Base-by-base conservation (phyloP, 495 filamentous ascomycete species). In the Aspergillus indologenus region DNA sequence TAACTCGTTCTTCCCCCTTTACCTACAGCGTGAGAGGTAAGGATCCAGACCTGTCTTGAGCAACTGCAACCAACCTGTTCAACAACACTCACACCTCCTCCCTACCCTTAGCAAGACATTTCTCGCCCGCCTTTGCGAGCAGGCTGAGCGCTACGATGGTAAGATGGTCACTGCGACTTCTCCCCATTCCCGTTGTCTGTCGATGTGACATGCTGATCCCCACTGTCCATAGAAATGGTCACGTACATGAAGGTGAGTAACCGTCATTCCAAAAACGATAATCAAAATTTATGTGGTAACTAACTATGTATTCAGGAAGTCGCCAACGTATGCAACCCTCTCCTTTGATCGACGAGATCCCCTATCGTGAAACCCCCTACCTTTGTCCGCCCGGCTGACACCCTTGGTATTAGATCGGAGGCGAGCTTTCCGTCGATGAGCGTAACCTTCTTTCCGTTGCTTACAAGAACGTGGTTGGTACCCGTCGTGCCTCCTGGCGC, bases 71-170 rank as follows among this genome's bases (percentile, higher is more conserved):
- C 57, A 62, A 59, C 65, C 54, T 52, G 29, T 53, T 49, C 61
- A 59, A 58, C 61, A 65, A 51, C 50, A 72, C 70, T 74, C 66
- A 74, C 65, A 65, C 54, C 53, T 65, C 45, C 71, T 73, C 61
- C 71, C 48, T 63, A 61, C 74, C 71, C 77, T 40, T 40, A 98
- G 95, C 90, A 98, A 99, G 88, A 99, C 94, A 68, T 99, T 99
- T 85, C 91, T 99, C 74, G 94, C 94, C 72, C 87, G 94, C 82
- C 91, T 99, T 74, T 98, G 94, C 84, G 94, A 99, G 90, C 94
- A 99, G 88, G 94, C 94, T 72, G 94, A 99, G 86, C 94, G 94
- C 75, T 99, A 99, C 76, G 94, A 99, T 91, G 94, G 87, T 91
- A 79, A 78, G 87, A 68, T 72, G 53, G 54, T 56, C 29, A 54